phyloP scores from a whole-genome alignment of 1,284 basidiomycete species.

The Waitea zeae region DNA sequence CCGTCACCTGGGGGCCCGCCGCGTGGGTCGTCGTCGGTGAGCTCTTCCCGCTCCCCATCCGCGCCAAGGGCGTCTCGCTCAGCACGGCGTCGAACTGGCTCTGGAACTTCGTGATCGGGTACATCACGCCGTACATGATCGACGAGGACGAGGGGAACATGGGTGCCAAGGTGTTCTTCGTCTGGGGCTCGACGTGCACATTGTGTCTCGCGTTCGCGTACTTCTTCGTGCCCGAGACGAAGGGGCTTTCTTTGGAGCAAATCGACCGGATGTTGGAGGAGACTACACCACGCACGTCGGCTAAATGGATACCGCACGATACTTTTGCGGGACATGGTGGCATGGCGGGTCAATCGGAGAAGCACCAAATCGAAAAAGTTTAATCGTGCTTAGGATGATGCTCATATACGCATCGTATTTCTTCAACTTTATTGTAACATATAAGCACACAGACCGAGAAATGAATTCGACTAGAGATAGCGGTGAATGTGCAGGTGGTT shows the following conservation, averaged over 20 bases:
- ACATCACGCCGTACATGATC: neutral
- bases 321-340: too few relatives aligned
- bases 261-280: constrained; percentile 58
- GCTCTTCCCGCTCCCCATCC: constrained; percentile 7
- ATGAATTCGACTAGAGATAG: too few relatives aligned
- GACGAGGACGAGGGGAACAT: constrained; percentile 8
- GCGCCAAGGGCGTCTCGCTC: constrained; percentile 1
- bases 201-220: constrained; percentile 54
- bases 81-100: constrained; percentile 1
- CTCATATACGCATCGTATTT: too few relatives aligned
- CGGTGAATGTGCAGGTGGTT: too few relatives aligned
- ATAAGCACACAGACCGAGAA: too few relatives aligned
- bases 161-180: constrained; percentile 57
- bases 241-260: constrained; percentile 60
- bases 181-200: constrained; percentile 55
- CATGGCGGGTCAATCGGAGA: too few relatives aligned
- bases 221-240: constrained; percentile 62
- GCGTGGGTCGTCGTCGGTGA: neutral
- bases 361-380: too few relatives aligned
- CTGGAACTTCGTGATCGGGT: constrained; percentile 1
- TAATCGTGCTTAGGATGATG: too few relatives aligned
- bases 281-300: neutral
- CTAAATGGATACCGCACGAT: neutral
- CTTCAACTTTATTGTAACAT: too few relatives aligned
- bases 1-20: constrained; percentile 1